Conservation (phyloP, 805 yeast species). For the Teunomyces funiuensis region DNA sequence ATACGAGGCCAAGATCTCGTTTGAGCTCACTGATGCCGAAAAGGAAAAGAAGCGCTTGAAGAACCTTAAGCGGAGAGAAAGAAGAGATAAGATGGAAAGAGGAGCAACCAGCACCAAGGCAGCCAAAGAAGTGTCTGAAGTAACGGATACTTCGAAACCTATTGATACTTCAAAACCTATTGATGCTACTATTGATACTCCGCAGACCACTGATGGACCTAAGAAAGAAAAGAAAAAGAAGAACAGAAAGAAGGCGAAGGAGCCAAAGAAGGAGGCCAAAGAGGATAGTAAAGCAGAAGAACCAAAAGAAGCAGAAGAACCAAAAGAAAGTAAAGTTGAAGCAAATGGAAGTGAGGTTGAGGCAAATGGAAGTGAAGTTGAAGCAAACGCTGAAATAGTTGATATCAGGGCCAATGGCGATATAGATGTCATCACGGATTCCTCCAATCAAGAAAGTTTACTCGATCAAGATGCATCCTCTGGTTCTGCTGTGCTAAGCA, state of each 20-base stretch:
- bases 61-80: slow-evolving; percentile 17
- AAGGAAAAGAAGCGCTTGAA: slow-evolving; percentile 15
- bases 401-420: too few species aligned
- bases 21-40: slow-evolving; percentile 12
- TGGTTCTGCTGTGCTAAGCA: too few species aligned
- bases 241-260: background rate
- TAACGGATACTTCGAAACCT: slow-evolving; percentile 5
- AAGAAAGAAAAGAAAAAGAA: background rate
- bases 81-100: slow-evolving; percentile 14
- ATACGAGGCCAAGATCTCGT: background rate
- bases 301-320: background rate
- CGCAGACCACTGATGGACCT: background rate
- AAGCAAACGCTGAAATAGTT: too few species aligned
- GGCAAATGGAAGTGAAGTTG: background rate
- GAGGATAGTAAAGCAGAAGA: background rate
- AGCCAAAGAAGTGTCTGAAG: background rate
- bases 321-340: background rate
- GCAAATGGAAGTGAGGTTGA: background rate
- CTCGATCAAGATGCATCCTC: too few species aligned
- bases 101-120: slow-evolving; percentile 4
- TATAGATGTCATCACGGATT: too few species aligned
- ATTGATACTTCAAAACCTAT: background rate
- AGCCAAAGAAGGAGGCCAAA: background rate
- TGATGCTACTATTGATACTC: too few species aligned
- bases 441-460: too few species aligned